phyloP scores from a whole-genome alignment of 2,329 filamentous ascomycete genomes.

The Amphichorda felina region DNA sequence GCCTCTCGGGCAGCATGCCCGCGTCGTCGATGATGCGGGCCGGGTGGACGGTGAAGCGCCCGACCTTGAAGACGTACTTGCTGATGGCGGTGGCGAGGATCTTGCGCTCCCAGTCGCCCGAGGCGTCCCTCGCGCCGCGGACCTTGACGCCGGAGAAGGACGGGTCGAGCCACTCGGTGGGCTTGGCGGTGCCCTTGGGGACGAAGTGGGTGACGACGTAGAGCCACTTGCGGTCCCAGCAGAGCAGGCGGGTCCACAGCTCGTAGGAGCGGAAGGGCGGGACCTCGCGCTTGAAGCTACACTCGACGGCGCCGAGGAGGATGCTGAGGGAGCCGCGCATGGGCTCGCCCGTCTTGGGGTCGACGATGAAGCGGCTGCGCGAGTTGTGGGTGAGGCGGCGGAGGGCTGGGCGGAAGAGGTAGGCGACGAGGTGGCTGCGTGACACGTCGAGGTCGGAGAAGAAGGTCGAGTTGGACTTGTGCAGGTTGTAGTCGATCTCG shows the following conservation, averaged over 20 bases:
- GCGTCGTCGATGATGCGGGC: slow-evolving; percentile 61
- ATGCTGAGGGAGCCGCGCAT: slow-evolving; percentile 45
- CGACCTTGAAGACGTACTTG: slow-evolving; percentile 78
- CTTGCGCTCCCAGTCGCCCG: slow-evolving; percentile 43
- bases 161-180: slow-evolving; percentile 38
- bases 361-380: slow-evolving; percentile 34
- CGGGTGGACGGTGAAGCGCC: slow-evolving; percentile 73
- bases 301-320: slow-evolving; percentile 61
- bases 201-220: slow-evolving; percentile 68
- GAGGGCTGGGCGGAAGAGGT: slow-evolving; percentile 50
- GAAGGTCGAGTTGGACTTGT: slow-evolving; percentile 78
- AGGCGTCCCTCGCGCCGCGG: slow-evolving; percentile 21
- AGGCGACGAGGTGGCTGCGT: slow-evolving; percentile 68
- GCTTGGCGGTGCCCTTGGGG: slow-evolving; percentile 44
- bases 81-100: slow-evolving; percentile 61
- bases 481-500: slow-evolving; percentile 79
- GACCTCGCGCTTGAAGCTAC: slow-evolving; percentile 65
- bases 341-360: slow-evolving; percentile 33
- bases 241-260: slow-evolving; percentile 58
- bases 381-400: slow-evolving; percentile 36
- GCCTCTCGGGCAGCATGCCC: slow-evolving; percentile 62
- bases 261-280: slow-evolving; percentile 58
- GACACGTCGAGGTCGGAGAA: slow-evolving; percentile 78
- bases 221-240: slow-evolving; percentile 75
- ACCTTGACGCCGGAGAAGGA: slow-evolving; percentile 28